Conservation (phyloP, 139 green algal species). For the Diplosphaera chodatii region DNA sequence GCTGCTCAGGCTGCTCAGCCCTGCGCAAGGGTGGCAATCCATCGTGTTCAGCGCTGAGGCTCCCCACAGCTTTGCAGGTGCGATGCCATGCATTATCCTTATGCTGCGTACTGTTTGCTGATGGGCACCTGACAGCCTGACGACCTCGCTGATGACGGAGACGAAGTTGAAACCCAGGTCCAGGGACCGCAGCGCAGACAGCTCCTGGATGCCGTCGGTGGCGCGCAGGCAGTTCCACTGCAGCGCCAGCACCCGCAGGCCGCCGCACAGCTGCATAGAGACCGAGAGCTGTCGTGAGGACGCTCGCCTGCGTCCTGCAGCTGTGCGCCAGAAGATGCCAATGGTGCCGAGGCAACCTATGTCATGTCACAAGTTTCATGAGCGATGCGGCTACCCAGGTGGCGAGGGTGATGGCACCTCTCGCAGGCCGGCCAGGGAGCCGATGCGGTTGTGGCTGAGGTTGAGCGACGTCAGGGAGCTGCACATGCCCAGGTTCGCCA, state of each 20-base stretch:
- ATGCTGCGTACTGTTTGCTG: too few relatives aligned
- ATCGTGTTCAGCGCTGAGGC: too few relatives aligned
- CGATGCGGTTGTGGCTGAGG: slow-evolving; percentile 15
- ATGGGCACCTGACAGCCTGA: slow-evolving; percentile 4
- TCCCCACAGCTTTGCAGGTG: too few relatives aligned
- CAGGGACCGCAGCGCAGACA: slow-evolving; percentile 4
- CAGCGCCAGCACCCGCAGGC: not conserved
- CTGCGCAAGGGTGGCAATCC: too few relatives aligned
- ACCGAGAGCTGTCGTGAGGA: too few relatives aligned
- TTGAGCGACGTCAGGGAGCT: slow-evolving; percentile 1
- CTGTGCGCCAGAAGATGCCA: too few relatives aligned
- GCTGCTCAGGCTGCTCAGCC: not conserved
- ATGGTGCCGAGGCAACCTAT: too few relatives aligned
- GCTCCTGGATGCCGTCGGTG: slow-evolving; percentile 1
- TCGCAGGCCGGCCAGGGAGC: not conserved
- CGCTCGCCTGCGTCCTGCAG: too few relatives aligned
- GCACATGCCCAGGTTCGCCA: slow-evolving; percentile 2
- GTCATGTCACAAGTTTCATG: too few relatives aligned
- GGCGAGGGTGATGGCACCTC: too few relatives aligned
- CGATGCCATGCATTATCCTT: too few relatives aligned
- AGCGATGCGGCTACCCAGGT: too few relatives aligned
- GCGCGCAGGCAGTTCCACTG: slow-evolving; percentile 6
- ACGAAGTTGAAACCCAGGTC: slow-evolving; percentile 21
- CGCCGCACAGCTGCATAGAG: slow-evolving; percentile 3
- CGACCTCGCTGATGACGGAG: slow-evolving; percentile 8